phyloP scores from a whole-genome alignment of 805 yeast genomes.

The Candida ascalaphidarum region DNA sequence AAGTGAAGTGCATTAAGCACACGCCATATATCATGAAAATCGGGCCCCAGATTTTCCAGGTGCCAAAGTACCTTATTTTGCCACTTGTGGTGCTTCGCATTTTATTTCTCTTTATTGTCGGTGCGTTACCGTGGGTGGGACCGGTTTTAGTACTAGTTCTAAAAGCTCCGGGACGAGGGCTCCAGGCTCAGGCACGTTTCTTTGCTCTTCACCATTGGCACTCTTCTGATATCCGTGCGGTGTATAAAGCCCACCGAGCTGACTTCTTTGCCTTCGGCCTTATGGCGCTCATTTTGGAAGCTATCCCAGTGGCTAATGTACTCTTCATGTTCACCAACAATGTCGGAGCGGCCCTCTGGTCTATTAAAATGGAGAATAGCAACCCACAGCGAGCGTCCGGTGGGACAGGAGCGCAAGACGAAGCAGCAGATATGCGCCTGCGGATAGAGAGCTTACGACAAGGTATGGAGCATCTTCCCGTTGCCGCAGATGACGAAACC shows the following conservation, averaged over 20 bases:
- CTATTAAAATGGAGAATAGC: slow-evolving; percentile 23
- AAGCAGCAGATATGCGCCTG: no score
- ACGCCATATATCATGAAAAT: slow-evolving; percentile 22
- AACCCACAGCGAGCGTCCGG: no score
- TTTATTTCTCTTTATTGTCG: slow-evolving; percentile 25
- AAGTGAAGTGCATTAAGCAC: slow-evolving; percentile 19
- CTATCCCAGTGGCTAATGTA: slow-evolving; percentile 44
- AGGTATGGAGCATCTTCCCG: neutral
- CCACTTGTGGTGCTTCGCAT: slow-evolving; percentile 34
- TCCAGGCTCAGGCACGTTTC: slow-evolving; percentile 45
- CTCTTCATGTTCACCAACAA: slow-evolving; percentile 51
- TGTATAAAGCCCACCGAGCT: slow-evolving; percentile 27
- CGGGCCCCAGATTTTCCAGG: slow-evolving; percentile 16
- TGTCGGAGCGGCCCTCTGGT: slow-evolving; percentile 62
- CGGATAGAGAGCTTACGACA: neutral
- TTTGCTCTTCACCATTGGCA: slow-evolving; percentile 47
- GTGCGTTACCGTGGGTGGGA: slow-evolving; percentile 50
- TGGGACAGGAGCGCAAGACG: neutral
- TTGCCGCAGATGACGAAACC: no score
- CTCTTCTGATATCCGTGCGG: slow-evolving; percentile 28
- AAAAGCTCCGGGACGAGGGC: slow-evolving; percentile 49
- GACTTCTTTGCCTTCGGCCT: slow-evolving; percentile 47
- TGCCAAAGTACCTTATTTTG: slow-evolving; percentile 29
- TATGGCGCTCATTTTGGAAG: slow-evolving; percentile 41
- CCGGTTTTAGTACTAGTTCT: slow-evolving; percentile 43